Conservation (phyloP, 2,329 filamentous ascomycete genomes). For the Penicillium capsulatum region DNA sequence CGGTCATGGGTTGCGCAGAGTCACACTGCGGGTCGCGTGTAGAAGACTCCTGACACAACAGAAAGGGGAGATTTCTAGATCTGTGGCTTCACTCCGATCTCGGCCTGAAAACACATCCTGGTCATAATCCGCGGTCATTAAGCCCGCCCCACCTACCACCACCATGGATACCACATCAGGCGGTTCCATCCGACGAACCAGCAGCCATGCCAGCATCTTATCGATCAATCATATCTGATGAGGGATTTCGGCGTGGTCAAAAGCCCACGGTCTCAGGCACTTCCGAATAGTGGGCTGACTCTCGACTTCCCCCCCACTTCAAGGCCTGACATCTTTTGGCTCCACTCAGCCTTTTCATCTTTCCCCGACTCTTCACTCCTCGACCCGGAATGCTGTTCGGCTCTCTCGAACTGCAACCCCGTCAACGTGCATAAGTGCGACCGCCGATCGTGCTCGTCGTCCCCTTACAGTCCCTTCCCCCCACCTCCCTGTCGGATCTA, state of each 20-base stretch:
- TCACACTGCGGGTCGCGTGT: neutral
- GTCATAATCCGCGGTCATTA: slow-evolving; percentile 1
- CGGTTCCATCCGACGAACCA: slow-evolving; percentile 12
- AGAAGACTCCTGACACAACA: neutral
- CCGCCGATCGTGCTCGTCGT: slow-evolving; percentile 26
- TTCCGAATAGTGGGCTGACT: neutral
- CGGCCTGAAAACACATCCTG: neutral
- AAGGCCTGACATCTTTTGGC: slow-evolving; percentile 7
- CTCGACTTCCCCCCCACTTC: neutral
- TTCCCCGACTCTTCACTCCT: neutral
- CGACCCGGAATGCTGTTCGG: slow-evolving; percentile 13
- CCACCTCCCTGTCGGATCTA: slow-evolving; percentile 14
- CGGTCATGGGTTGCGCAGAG: neutral
- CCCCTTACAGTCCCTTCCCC: neutral
- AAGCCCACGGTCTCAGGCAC: neutral
- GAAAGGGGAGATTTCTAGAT: neutral
- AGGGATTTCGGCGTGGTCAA: no score
- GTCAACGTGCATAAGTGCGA: slow-evolving; percentile 33
- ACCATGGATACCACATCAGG: slow-evolving; percentile 3
- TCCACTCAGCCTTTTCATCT: slow-evolving; percentile 8
- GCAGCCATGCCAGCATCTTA: slow-evolving; percentile 17
- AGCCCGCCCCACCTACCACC: slow-evolving; percentile 2
- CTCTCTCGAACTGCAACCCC: no score
- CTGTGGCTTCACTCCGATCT: no score
- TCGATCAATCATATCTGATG: slow-evolving; percentile 24